Conservation (phyloP, 129 eudicot genomes). For the Pseudognaphalium luteoalbum region DNA sequence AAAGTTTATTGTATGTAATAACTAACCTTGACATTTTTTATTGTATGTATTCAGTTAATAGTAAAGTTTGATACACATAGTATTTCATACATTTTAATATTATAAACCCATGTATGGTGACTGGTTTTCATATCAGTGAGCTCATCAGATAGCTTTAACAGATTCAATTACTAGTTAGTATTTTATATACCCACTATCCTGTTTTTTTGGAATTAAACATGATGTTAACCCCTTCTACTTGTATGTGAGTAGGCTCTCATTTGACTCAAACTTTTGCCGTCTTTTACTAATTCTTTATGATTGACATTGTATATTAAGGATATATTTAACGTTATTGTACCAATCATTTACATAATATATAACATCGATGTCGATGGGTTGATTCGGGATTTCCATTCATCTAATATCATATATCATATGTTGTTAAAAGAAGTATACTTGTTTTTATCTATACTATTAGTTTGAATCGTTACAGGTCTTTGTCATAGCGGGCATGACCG, state of each 20-base stretch:
- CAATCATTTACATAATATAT: background rate
- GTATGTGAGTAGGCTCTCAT: background rate
- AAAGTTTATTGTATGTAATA: no score
- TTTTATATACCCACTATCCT: background rate
- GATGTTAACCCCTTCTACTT: background rate
- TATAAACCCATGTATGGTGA: no score
- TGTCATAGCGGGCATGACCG: constrained; percentile 4
- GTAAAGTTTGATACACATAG: no score
- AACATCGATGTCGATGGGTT: background rate
- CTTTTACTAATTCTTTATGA: constrained; percentile 1
- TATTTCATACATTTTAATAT: no score
- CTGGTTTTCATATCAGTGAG: background rate
- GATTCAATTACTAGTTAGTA: no score
- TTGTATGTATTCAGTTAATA: no score
- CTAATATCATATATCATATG: background rate
- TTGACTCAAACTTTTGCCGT: constrained; percentile 18
- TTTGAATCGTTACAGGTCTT: background rate
- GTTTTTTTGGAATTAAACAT: background rate
- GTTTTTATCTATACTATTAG: background rate
- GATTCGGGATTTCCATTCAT: background rate
- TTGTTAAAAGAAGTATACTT: background rate
- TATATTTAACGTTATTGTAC: background rate
- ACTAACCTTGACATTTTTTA: no score
- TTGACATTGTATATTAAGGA: constrained; percentile 1
- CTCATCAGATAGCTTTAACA: no score